Conservation (phyloP, 345 rosid genomes). For the Xanthoceras sorbifolium region DNA sequence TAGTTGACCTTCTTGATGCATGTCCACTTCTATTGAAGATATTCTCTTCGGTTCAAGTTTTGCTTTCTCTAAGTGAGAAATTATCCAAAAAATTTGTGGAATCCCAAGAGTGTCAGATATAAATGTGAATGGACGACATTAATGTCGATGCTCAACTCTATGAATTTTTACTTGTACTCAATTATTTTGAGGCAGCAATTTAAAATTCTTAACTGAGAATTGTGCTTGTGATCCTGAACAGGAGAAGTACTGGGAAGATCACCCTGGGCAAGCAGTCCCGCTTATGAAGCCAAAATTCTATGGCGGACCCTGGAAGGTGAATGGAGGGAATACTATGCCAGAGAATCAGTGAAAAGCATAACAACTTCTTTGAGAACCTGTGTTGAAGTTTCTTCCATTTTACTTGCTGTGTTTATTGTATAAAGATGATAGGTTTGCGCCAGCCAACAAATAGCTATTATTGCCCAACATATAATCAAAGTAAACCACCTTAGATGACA, state of each 20-base stretch:
- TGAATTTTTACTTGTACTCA: neutral
- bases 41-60: neutral
- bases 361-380: conserved; percentile 4
- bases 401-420: neutral
- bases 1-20: neutral
- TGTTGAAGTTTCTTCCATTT: conserved; percentile 4
- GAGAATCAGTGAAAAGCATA: conserved; percentile 37
- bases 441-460: neutral
- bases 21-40: neutral
- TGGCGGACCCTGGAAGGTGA: conserved; percentile 81
- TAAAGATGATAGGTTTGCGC: neutral
- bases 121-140: neutral
- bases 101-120: neutral
- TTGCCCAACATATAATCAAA: neutral
- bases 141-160: neutral
- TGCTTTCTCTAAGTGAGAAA: neutral
- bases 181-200: neutral
- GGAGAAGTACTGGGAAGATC: conserved; percentile 97
- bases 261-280: conserved; percentile 82
- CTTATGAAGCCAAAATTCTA: conserved; percentile 78
- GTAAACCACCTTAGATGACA: neutral
- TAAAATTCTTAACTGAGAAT: conserved; percentile 12
- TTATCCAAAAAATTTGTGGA: too few relatives aligned
- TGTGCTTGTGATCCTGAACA: conserved; percentile 36
- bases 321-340: conserved; percentile 62